phyloP scores from a whole-genome alignment of 2,329 filamentous ascomycete species.

The Trichoderma sp. region DNA sequence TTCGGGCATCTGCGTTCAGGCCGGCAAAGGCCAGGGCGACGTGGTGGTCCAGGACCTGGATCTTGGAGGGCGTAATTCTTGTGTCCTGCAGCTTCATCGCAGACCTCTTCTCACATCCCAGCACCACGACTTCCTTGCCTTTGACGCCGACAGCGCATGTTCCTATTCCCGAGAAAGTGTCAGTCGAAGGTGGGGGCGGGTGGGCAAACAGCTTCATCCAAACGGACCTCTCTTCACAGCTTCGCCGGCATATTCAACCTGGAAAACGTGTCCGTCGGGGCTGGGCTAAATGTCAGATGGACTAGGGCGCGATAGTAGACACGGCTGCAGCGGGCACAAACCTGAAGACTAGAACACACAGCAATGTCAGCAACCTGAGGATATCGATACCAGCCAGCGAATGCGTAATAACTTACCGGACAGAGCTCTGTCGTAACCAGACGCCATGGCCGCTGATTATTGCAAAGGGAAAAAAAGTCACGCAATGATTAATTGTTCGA shows the following conservation, averaged over 20 bases:
- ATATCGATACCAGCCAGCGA: slow-evolving; percentile 22
- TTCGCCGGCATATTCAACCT: slow-evolving; percentile 98
- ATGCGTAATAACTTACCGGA: slow-evolving; percentile 68
- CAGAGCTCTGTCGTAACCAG: slow-evolving; percentile 97
- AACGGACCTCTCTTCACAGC: slow-evolving; percentile 90
- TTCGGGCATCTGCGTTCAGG: slow-evolving; percentile 95
- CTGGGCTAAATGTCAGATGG: slow-evolving; percentile 45
- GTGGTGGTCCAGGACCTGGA: slow-evolving; percentile 91
- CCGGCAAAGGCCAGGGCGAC: slow-evolving; percentile 96
- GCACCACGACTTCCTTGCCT: slow-evolving; percentile 87
- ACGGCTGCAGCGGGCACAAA: slow-evolving; percentile 35
- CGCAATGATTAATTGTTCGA: neutral
- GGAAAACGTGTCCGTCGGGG: slow-evolving; percentile 99
- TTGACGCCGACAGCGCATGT: slow-evolving; percentile 98
- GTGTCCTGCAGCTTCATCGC: slow-evolving; percentile 99
- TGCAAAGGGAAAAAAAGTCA: neutral
- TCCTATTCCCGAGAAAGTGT: slow-evolving; percentile 49
- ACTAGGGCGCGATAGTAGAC: neutral
- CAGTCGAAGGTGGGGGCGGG: slow-evolving; percentile 1
- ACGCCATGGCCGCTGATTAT: slow-evolving; percentile 60
- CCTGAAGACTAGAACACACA: slow-evolving; percentile 71
- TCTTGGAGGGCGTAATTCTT: slow-evolving; percentile 97
- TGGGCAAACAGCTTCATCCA: slow-evolving; percentile 3
- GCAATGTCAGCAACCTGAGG: slow-evolving; percentile 38
- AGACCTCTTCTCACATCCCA: slow-evolving; percentile 97